Base-by-base conservation (phyloP, 1,284 basidiomycete genomes). In the Lentinus polychrous region DNA sequence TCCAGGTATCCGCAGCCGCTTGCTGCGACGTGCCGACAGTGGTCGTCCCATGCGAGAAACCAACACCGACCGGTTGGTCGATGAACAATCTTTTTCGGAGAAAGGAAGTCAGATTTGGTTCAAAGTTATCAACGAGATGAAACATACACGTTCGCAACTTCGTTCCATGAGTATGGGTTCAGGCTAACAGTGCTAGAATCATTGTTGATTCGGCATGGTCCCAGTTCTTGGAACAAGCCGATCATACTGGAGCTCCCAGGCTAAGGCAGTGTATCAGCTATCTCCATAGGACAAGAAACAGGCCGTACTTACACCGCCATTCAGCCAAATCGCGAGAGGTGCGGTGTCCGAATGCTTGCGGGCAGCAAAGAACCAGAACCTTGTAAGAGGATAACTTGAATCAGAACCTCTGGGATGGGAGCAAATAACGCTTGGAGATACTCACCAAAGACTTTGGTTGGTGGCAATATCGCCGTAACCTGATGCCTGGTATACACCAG, bases 281-380 rank as follows among this genome's bases (percentile, higher is more conserved):
- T 43, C 35, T 4, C 14, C n/a, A 15, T 1, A 18, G 12, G 23
- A 8, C 8, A 20, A 7, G 17, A 32, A 43, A 15, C 10, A 22
- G 4, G 31, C 22, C 2, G 22, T 27, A 64, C 74, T 55, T 57
- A 82, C 79, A 5, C 79, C 80, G 39, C 80, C 81, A 58, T 82
- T 82, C 51, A 84, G 74, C 81, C 81, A 83, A 39, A 83, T 68
- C 11, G 76, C 69, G 24, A 83, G 65, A 27, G 82, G 79, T 2
- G 80, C 80, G 2, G 67, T 75, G 20, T 73, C 70, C 0, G 79
- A 70, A 54, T 75, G 74, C 42, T 76, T 74, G 32, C 81, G 74
- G 1, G 82, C 73, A 33, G 70, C 79, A 53, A 85, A 85, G 63
- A 80, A 83, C 81, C 81, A 83, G 61, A 83, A 83, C 73, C 77